These are phyloP conservation scores for Coccomyxa subellipsoidea DNA, from an alignment of 163 green algal species.

Conservation along the genomic window DNA sequence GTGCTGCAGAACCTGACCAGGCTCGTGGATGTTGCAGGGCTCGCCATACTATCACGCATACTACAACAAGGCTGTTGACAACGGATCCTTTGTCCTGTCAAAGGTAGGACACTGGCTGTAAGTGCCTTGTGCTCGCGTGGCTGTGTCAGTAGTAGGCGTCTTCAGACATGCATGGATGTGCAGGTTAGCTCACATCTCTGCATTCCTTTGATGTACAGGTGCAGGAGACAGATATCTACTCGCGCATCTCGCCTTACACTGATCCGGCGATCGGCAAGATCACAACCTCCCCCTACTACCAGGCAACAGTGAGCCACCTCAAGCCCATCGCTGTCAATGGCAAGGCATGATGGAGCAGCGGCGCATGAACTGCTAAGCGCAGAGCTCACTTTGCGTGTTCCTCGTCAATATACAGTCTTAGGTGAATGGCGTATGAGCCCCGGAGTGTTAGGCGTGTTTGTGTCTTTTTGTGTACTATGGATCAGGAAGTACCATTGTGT, in stretches of 20 bases:
- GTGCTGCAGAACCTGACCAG: neutral
- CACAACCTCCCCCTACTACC: neutral
- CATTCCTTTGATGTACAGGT: neutral
- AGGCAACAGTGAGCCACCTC: neutral
- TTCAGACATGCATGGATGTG: too few relatives aligned
- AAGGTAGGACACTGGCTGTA: neutral
- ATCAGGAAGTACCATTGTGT: neutral
- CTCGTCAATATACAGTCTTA: neutral
- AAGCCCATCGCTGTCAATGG: constrained; percentile 7
- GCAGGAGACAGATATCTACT: neutral
- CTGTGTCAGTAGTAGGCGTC: too few relatives aligned
- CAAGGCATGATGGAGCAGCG: neutral
- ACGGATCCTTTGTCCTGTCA: neutral
- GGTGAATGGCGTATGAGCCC: neutral
- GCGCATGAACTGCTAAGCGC: neutral
- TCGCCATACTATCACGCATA: neutral
- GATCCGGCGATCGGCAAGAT: constrained; percentile 32
- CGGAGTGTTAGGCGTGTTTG: neutral
- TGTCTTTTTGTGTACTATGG: neutral
- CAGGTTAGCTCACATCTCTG: neutral
- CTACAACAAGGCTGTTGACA: neutral
- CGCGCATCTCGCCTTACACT: constrained; percentile 27
- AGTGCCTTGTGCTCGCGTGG: too few relatives aligned
- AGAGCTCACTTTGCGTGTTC: neutral
- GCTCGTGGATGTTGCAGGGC: neutral